Percentiles rank a stretch among this genome's conserved stretches.
These are phyloP conservation scores for Lecanosticta acicola DNA, from an alignment of 2,329 filamentous ascomycete genomes.

Conservation along the genomic window DNA sequence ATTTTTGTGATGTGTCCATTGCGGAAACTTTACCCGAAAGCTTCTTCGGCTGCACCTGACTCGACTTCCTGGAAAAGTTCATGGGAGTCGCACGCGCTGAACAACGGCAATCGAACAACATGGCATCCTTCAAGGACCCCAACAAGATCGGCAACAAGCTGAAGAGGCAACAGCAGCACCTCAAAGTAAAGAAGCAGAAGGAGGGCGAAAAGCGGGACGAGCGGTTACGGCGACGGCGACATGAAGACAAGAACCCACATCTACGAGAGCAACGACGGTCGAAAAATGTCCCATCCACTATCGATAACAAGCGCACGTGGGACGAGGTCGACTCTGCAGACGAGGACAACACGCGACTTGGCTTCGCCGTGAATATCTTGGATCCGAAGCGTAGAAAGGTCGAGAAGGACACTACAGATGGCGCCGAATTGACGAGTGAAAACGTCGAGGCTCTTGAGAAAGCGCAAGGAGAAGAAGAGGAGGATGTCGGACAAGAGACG, in stretches of 20 bases:
- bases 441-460: constrained; percentile 13
- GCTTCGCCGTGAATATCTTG: constrained; percentile 42
- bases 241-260: constrained; percentile 77
- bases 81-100: not conserved
- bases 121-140: constrained; percentile 28
- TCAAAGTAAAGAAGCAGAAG: constrained; percentile 71
- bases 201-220: constrained; percentile 70
- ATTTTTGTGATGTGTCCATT: not conserved
- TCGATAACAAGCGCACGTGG: constrained; percentile 87
- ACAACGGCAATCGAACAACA: no score
- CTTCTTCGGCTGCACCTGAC: not conserved
- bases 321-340: constrained; percentile 51
- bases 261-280: constrained; percentile 67
- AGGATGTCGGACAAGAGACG: constrained; percentile 31
- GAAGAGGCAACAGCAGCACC: constrained; percentile 68
- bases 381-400: constrained; percentile 42
- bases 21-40: not conserved
- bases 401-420: constrained; percentile 24
- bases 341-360: constrained; percentile 34
- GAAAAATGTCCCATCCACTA: constrained; percentile 71
- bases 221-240: constrained; percentile 72
- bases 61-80: constrained; percentile 3
- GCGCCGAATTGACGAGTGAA: constrained; percentile 9
- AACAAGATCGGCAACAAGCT: constrained; percentile 52
- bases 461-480: constrained; percentile 13